A percentile compares a stretch with the other conserved stretches of the same genome.
Evolutionary conservation across 352 stramenopile species (phyloP).

Genomic region (Phytophthora cactorum): DNA sequence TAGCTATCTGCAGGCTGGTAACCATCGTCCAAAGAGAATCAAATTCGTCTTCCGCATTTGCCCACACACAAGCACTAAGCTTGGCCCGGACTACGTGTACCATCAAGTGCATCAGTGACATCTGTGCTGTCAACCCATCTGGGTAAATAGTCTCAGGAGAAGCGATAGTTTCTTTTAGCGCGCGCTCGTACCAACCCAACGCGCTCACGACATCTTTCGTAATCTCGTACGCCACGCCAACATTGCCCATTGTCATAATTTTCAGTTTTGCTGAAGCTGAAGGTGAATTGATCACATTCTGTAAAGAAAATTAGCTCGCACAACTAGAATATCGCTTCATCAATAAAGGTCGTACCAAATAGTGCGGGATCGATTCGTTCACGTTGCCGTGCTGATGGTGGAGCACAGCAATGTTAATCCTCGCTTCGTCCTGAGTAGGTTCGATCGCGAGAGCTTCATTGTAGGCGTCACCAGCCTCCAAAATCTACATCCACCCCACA

Average conservation of each 20-base stretch:
- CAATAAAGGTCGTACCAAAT: conserved; percentile 35
- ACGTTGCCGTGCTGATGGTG: conserved; percentile 67
- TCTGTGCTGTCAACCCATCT: conserved; percentile 16
- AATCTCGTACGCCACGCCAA: conserved; percentile 53
- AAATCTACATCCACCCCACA: conserved; percentile 37
- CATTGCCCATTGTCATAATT: conserved; percentile 52
- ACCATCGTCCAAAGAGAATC: conserved; percentile 44
- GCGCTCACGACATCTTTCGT: conserved; percentile 40
- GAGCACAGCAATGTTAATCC: conserved; percentile 72
- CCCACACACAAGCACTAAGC: conserved; percentile 61
- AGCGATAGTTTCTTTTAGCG: conserved; percentile 15
- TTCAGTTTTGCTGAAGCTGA: conserved; percentile 18
- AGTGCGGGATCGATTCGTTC: conserved; percentile 56
- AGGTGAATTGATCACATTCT: conserved; percentile 41
- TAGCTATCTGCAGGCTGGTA: conserved; percentile 28
- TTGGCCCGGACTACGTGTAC: conserved; percentile 50
- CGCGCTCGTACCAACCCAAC: conserved; percentile 38
- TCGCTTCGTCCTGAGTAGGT: conserved; percentile 39
- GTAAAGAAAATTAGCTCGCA: background rate
- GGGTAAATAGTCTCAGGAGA: conserved; percentile 13
- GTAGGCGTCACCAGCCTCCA: conserved; percentile 51
- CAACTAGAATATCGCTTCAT: background rate
- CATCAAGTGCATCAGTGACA: conserved; percentile 28
- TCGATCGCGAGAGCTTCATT: conserved; percentile 45
- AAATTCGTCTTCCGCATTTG: conserved; percentile 38